Conservation (phyloP, 78 protist species). For the Monosiga brevicollis region DNA sequence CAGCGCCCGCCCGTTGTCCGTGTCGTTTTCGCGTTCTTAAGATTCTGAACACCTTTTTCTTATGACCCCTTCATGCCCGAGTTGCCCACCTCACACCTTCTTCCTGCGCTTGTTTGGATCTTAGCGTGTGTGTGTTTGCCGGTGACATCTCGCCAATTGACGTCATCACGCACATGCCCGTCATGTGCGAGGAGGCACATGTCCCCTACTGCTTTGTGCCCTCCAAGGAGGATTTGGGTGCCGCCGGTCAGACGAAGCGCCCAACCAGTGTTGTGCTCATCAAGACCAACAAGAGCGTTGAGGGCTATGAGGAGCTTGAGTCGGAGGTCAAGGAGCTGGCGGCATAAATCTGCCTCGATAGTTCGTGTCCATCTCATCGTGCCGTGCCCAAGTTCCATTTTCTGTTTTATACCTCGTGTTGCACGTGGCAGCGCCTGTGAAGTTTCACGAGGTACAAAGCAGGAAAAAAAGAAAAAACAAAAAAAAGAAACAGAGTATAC, state of each 20-base stretch:
- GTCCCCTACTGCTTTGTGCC: constrained; percentile 82
- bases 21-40: too few relatives aligned
- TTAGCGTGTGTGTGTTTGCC: constrained; percentile 73
- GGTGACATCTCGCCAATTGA: constrained; percentile 95
- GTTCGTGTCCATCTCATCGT: too few relatives aligned
- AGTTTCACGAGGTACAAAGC: too few relatives aligned
- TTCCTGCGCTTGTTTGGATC: not conserved
- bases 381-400: too few relatives aligned
- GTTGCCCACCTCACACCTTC: not conserved
- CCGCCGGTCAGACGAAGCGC: constrained; percentile 82
- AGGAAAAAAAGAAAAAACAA: too few relatives aligned
- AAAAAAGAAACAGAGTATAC: too few relatives aligned
- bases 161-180: constrained; percentile 89
- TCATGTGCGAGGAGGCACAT: constrained; percentile 71
- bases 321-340: too few relatives aligned
- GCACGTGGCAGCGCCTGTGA: too few relatives aligned
- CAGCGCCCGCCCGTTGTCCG: too few relatives aligned
- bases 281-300: not conserved
- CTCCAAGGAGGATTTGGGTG: constrained; percentile 80
- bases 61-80: not conserved
- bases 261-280: constrained; percentile 74
- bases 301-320: not conserved
- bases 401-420: too few relatives aligned
- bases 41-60: not conserved
- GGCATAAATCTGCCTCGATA: too few relatives aligned